Conservation (phyloP, 352 stramenopile species). For the Globisporangium parvum region DNA sequence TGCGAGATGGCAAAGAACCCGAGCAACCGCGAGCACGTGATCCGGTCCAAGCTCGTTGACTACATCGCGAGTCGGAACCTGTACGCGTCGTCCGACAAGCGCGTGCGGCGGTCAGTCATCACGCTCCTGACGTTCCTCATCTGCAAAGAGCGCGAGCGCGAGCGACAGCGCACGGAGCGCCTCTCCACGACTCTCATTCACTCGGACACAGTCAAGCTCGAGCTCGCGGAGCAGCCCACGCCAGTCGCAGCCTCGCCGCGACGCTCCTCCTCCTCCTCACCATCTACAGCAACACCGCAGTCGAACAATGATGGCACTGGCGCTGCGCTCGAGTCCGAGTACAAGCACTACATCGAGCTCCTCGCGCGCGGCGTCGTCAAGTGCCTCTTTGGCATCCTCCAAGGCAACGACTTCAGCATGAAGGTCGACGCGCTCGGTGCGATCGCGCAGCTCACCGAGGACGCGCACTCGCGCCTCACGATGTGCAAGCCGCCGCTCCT, state of each 20-base stretch:
- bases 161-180: slow-evolving; percentile 6
- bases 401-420: slow-evolving; percentile 63
- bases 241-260: no score
- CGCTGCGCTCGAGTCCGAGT: slow-evolving; percentile 26
- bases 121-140: slow-evolving; percentile 54
- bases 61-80: slow-evolving; percentile 41
- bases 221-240: slow-evolving; percentile 5
- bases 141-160: slow-evolving; percentile 47
- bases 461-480: slow-evolving; percentile 53
- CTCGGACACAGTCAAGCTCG: slow-evolving; percentile 12
- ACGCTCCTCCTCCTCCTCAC: no score
- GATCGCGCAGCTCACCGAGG: slow-evolving; percentile 59
- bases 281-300: not conserved
- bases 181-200: slow-evolving; percentile 5
- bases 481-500: slow-evolving; percentile 67
- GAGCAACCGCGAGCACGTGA: slow-evolving; percentile 49
- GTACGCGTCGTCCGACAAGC: slow-evolving; percentile 59
- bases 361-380: slow-evolving; percentile 65
- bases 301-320: not conserved
- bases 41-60: slow-evolving; percentile 57
- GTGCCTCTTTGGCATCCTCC: slow-evolving; percentile 62
- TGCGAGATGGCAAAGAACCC: slow-evolving; percentile 55
- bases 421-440: slow-evolving; percentile 63
- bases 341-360: slow-evolving; percentile 70
- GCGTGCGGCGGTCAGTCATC: slow-evolving; percentile 48